Conservation (phyloP, 2,329 filamentous ascomycete species). For the Camptophora hylomeconis region DNA sequence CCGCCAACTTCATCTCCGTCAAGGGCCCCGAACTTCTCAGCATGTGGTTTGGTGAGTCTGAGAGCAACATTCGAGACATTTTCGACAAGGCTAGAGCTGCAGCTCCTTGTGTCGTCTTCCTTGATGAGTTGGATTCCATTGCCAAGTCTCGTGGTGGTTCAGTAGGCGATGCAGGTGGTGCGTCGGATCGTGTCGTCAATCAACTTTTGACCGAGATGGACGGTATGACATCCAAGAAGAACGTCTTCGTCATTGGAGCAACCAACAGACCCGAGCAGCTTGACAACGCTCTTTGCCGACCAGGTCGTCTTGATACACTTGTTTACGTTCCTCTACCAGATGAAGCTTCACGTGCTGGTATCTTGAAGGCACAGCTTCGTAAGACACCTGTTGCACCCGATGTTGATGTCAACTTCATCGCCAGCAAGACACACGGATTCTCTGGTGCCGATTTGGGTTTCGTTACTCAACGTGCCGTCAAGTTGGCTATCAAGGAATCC, state of each 20-base stretch:
- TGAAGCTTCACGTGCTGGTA: slow-evolving; percentile 74
- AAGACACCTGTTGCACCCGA: slow-evolving; percentile 89
- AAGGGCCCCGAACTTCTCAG: slow-evolving; percentile 96
- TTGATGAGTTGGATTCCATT: slow-evolving; percentile 97
- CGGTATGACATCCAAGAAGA: slow-evolving; percentile 99
- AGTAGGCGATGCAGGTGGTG: slow-evolving; percentile 88
- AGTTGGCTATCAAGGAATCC: slow-evolving; percentile 97
- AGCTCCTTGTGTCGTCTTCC: slow-evolving; percentile 95
- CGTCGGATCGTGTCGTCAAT: slow-evolving; percentile 98
- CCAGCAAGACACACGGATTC: slow-evolving; percentile 95
- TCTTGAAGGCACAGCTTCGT: slow-evolving; percentile 89
- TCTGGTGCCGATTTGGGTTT: slow-evolving; percentile 99
- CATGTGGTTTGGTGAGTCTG: slow-evolving; percentile 99
- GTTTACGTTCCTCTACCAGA: slow-evolving; percentile 97
- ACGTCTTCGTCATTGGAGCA: slow-evolving; percentile 97
- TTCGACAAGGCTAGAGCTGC: slow-evolving; percentile 99
- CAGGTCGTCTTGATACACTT: slow-evolving; percentile 93
- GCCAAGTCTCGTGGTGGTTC: slow-evolving; percentile 98
- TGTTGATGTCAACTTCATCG: slow-evolving; percentile 82
- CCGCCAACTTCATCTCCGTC: slow-evolving; percentile 98
- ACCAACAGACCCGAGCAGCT: slow-evolving; percentile 98
- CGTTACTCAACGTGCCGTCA: slow-evolving; percentile 96
- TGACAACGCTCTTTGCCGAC: slow-evolving; percentile 93
- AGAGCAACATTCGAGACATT: slow-evolving; percentile 99
- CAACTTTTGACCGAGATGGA: slow-evolving; percentile 99